These are phyloP conservation scores for Candida maris DNA, from an alignment of 805 yeast genomes.

Conservation along the genomic window DNA sequence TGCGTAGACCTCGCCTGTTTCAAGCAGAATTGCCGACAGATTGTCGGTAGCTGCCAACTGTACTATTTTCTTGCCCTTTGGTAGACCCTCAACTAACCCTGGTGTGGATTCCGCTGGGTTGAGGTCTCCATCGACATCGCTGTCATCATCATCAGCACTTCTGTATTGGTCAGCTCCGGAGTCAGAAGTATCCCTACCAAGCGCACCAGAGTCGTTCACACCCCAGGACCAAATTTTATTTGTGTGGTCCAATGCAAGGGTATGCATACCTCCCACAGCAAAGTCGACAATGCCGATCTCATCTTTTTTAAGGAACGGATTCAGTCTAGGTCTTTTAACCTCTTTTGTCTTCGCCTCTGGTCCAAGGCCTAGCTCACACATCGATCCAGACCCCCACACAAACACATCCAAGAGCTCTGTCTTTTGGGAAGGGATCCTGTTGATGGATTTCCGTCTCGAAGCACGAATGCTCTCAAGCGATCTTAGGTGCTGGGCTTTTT, in stretches of 20 bases:
- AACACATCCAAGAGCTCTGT: conserved; percentile 64
- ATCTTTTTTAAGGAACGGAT: conserved; percentile 64
- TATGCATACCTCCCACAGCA: conserved; percentile 96
- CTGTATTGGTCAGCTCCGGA: conserved; percentile 59
- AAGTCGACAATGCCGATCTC: conserved; percentile 74
- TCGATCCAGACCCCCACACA: conserved; percentile 95
- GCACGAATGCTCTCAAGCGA: conserved; percentile 46
- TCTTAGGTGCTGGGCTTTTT: conserved; percentile 33
- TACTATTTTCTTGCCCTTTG: conserved; percentile 56
- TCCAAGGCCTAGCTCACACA: conserved; percentile 98
- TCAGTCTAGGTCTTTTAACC: conserved; percentile 92
- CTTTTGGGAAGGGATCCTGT: conserved; percentile 35
- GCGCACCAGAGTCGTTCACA: conserved; percentile 84
- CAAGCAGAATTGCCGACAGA: conserved; percentile 73
- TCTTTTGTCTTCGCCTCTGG: conserved; percentile 89
- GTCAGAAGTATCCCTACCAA: conserved; percentile 79
- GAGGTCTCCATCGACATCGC: conserved; percentile 78
- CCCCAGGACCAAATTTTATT: conserved; percentile 99
- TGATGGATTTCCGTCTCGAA: conserved; percentile 46
- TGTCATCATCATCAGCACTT: conserved; percentile 59
- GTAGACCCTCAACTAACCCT: conserved; percentile 63
- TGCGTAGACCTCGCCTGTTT: conserved; percentile 85
- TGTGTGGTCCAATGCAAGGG: conserved; percentile 70
- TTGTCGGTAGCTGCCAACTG: conserved; percentile 92
- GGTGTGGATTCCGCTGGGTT: conserved; percentile 92